Percentiles rank a stretch among this genome's conserved stretches.
Conservation (phyloP, 495 filamentous ascomycete species). For the Neurospora hispaniola region DNA sequence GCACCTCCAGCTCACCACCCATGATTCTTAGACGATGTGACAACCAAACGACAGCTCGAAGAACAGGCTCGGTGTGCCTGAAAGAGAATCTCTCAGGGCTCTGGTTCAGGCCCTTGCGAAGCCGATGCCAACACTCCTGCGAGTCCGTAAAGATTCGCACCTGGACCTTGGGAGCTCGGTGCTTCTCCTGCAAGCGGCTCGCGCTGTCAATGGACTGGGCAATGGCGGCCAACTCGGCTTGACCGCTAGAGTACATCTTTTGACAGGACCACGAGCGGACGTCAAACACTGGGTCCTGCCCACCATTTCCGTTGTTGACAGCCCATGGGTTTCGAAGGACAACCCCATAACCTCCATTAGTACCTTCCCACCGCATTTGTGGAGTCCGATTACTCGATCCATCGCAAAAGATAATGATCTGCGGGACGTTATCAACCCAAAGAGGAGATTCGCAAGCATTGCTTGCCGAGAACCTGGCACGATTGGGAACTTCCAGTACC, state of each 20-base stretch:
- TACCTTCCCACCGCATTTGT: too few species aligned
- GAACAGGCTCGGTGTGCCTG: neutral
- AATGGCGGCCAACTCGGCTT: neutral
- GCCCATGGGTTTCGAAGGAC: neutral
- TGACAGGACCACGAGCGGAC: neutral
- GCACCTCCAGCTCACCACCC: neutral
- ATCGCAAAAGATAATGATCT: too few species aligned
- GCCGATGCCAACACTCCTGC: neutral
- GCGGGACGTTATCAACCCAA: neutral
- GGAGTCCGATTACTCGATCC: too few species aligned
- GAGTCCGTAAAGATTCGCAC: neutral
- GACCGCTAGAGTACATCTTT: neutral
- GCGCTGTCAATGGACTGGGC: neutral
- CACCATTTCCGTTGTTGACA: neutral
- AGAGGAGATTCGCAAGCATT: neutral
- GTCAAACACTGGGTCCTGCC: neutral
- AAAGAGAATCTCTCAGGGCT: neutral
- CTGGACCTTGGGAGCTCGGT: neutral
- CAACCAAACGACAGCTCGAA: neutral
- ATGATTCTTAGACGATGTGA: neutral
- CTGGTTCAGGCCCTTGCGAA: neutral
- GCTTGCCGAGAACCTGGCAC: neutral
- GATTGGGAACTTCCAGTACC: too few species aligned
- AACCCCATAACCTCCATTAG: neutral
- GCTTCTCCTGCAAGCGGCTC: neutral